Evolutionary conservation across 169 alveolate genomes (phyloP), one percentile per base, ranked within the genome.

Genomic region (Eimeria praecox): DNA sequence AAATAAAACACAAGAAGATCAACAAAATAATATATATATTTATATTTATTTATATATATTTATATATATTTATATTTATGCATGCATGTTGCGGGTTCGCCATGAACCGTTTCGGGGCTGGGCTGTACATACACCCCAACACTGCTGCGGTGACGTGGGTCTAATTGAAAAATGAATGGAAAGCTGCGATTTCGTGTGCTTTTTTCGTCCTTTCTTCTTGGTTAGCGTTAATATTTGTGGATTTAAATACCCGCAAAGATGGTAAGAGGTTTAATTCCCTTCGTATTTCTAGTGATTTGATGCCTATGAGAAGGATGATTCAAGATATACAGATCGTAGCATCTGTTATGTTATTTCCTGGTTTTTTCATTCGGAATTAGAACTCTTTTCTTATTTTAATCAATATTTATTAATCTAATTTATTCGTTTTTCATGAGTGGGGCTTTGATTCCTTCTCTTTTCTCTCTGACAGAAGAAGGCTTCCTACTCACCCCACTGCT

Each of bases 111-210:
- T 18, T 9, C 75, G 27, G 75, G 75, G 75, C 75, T 62, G 75
- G 75, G 75, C 75, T 62, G 75, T 62, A 62, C 75, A 62, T 62
- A 62, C 75, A 62, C 75, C 75, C 75, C 75, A 62, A 62, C 75
- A 62, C 75, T 62, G 75, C 75, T 5, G 75, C 75, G 8, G 38
- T 24, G 75, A 9, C 30, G 27, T n/a, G 75, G 38, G 75, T n/a
- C 6, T 24, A 12, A 49, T 49, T n/a, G 75, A 9, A 18, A 9
- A 62, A n/a, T 4, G 75, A 62, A 18, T 12, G 59, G 69, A 46
- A 46, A 52, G 44, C 56, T 9, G 38, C 30, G 64, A 83, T 8
- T 49, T 54, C 30, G 16, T n/a, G 91, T 33, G 49, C 91, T 49
- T 83, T 49, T 54, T 44, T 83, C 54, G 91, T 56, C 71, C 56